Percentiles rank a stretch among this genome's conserved stretches.
Evolutionary conservation across 768 basidiomycete genomes (phyloP).

Genomic region (Leccinum barrowsii): DNA sequence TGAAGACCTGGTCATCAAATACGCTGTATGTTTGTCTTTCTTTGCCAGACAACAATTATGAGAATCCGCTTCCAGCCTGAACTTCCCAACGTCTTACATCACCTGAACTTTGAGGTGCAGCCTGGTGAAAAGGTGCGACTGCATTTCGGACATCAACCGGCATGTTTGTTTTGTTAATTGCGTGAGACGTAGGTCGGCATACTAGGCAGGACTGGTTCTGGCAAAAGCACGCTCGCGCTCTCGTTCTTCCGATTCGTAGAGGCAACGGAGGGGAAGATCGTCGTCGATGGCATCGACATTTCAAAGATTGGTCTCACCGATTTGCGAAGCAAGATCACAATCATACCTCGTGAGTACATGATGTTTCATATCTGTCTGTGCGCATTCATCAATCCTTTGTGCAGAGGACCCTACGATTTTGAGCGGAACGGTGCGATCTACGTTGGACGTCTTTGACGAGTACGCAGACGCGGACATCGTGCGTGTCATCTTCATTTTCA

Average conservation of each 20-base stretch:
- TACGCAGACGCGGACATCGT: conserved; percentile 84
- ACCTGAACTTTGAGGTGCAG: conserved; percentile 66
- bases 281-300: conserved; percentile 79
- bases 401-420: conserved; percentile 87
- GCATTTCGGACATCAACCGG: not conserved
- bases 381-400: not conserved
- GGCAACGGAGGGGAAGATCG: conserved; percentile 68
- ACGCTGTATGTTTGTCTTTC: conserved; percentile 51
- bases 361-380: not conserved
- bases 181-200: conserved; percentile 52
- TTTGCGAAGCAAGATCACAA: conserved; percentile 71
- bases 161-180: conserved; percentile 1
- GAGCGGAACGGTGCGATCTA: conserved; percentile 76
- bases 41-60: conserved; percentile 2
- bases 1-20: conserved; percentile 72
- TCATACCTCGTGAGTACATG: conserved; percentile 59
- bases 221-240: conserved; percentile 79
- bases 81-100: conserved; percentile 80
- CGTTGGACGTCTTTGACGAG: conserved; percentile 83
- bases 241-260: conserved; percentile 93
- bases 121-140: conserved; percentile 68
- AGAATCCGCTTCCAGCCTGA: conserved; percentile 54
- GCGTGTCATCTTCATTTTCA: conserved; percentile 22
- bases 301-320: conserved; percentile 78
- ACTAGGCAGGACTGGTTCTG: conserved; percentile 65